Base-by-base conservation (phyloP, 2,329 filamentous ascomycete species). In the Stemphylium lycopersici region DNA sequence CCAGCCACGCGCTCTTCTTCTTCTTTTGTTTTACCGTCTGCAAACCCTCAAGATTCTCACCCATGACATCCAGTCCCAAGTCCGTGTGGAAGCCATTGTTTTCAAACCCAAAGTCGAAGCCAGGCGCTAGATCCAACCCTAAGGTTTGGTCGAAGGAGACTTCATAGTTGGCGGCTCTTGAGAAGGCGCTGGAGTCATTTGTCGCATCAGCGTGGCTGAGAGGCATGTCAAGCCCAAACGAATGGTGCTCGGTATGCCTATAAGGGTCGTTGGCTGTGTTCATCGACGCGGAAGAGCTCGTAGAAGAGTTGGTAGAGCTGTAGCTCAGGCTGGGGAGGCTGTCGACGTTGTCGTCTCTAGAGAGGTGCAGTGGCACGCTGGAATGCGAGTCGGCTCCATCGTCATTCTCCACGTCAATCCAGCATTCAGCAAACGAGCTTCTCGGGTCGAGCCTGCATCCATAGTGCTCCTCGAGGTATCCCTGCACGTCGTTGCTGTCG, bases 401-500 rank as follows among this genome's bases (percentile, higher is more conserved):
- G 7, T 67, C 67, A 0, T 67, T 66, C n/a, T 71, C 68, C 12
- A 45, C 22, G 5, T 73, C 59, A 7, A 70, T 24, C 2, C 63
- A 15, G 81, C 7, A 83, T 82, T 42, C 82, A 1, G 89, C 79
- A 49, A 83, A 86, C 15, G 89, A 86, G 8, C 83, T 79, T 8
- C 80, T 77, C 0, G 83, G 81, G 8, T 88, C 83, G 46, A 92
- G 85, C 40, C 78, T 70, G 26, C 91, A 83, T 4, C 87, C 87
- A 26, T 83, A 82, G 44, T 83, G 80, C 4, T 71, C 62, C 36
- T 81, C 82, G 2, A 96, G 77, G 68, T 92, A 95, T 11, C 84
- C 80, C 72, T 95, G 89, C 0, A 92, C 87, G 70, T 95, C 91
- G 55, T 90, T 83, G 0, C 86, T 78, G 67, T 95, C 90, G 62